phyloP scores from a whole-genome alignment of 768 basidiomycete genomes.

The Multifurca ochricompacta region DNA sequence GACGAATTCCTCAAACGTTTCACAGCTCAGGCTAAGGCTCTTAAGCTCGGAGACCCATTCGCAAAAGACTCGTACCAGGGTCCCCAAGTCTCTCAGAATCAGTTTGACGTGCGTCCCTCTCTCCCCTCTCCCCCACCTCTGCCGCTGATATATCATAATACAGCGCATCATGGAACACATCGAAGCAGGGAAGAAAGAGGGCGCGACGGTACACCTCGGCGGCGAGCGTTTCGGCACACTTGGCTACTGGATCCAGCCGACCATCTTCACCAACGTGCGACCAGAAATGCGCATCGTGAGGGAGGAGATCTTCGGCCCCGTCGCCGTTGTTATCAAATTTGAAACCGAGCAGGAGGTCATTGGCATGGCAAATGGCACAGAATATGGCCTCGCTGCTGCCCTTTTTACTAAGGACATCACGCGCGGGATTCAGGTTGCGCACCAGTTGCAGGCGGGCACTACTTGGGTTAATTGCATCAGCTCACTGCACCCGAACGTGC shows the following conservation, averaged over 20 bases:
- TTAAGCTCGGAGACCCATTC: conserved; percentile 73
- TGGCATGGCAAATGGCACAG: conserved; percentile 73
- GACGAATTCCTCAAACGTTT: conserved; percentile 64
- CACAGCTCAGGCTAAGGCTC: conserved; percentile 40
- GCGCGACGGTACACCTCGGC: conserved; percentile 51
- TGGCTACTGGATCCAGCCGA: conserved; percentile 59
- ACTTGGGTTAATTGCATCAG: conserved; percentile 52
- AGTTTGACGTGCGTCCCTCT: conserved; percentile 52
- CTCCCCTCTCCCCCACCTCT: not conserved
- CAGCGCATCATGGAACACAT: conserved; percentile 59
- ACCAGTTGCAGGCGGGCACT: conserved; percentile 74
- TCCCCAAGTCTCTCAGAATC: conserved; percentile 69
- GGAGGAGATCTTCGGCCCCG: conserved; percentile 66
- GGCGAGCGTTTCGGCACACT: conserved; percentile 44
- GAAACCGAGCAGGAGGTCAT: conserved; percentile 55
- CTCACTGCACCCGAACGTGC: conserved; percentile 37
- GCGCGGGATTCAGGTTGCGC: conserved; percentile 63
- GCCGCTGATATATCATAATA: not conserved
- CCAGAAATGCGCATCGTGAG: conserved; percentile 50
- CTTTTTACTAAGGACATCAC: conserved; percentile 79
- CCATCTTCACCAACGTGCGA: conserved; percentile 51
- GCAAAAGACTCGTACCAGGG: conserved; percentile 53
- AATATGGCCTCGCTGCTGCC: conserved; percentile 81
- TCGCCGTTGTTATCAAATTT: conserved; percentile 61
- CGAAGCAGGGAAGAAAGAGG: conserved; percentile 47